Evolutionary conservation across 192 early-diverging fungal species (phyloP), one percentile per base, ranked within the genome.

Genomic region (Coemansia javaensis): DNA sequence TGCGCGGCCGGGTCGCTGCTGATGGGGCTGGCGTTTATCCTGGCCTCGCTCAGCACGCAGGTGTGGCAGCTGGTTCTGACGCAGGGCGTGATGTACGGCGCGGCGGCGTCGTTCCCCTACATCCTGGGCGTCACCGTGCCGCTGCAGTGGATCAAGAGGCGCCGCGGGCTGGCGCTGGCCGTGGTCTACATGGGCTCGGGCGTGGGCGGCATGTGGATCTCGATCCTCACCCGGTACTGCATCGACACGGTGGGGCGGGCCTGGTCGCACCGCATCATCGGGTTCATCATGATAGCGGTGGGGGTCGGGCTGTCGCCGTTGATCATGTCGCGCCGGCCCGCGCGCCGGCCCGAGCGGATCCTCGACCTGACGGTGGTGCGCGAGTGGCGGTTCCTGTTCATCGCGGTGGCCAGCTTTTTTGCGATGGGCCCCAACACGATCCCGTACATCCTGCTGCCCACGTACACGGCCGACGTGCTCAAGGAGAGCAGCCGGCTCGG

Each of bases 41-140:
- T 66, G 22, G 77, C 77, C 7, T 75, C 77, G 30, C 71, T 79
- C 25, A 60, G 61, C 36, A 75, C 77, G 4, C 36, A 62, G 45
- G 27, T 78, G 2, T 78, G 77, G 77, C 77, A 78, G 55, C 49
- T 79, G 40, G 57, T 55, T 17, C 16, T 79, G 44, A 71, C 77
- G 12, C 77, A 79, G 30, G 77, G 77, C 12, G 28, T 66, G 16
- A 14, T 75, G 58, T 78, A 56, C 22, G 68, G 75, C 7, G 27
- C 47, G 3, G 56, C 61, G 0, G 68, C 68, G 5, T 65, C 61
- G 24, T 72, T 72, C 16, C 68, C 68, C 1, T 72, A 72, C 42
- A 72, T 72, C 11, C 40, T 70, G 40, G 73, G 66, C 2, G 60
- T 63, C 1, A 69, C 62, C 0, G 49, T 76, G 25, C 59, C 66